These are phyloP conservation scores for Talaromyces thailandensis DNA, from an alignment of 495 filamentous ascomycete species.

Conservation along the genomic window DNA sequence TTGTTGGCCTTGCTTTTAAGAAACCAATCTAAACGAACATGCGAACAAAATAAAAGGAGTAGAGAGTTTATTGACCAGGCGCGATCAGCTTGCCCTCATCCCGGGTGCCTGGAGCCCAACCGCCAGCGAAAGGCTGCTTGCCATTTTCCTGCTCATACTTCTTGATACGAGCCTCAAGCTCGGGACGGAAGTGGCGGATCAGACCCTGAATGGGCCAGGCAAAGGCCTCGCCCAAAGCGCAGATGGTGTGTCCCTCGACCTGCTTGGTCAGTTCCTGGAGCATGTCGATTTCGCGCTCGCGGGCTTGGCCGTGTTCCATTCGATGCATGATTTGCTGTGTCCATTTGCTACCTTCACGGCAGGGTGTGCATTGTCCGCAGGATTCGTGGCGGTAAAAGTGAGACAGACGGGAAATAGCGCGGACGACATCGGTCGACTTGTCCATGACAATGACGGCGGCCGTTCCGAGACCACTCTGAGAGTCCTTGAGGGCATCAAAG, in stretches of 20 bases:
- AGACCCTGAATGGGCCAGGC: slow-evolving; percentile 97
- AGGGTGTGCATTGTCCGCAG: slow-evolving; percentile 97
- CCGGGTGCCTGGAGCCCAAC: slow-evolving; percentile 70
- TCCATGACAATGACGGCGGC: slow-evolving; percentile 99
- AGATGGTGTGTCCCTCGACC: slow-evolving; percentile 98
- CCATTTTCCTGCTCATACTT: slow-evolving; percentile 59
- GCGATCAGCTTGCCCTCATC: slow-evolving; percentile 76
- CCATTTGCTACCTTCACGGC: slow-evolving; percentile 96
- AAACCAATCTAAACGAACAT: slow-evolving; percentile 2
- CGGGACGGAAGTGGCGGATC: slow-evolving; percentile 94
- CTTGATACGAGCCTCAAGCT: slow-evolving; percentile 81
- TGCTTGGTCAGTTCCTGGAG: slow-evolving; percentile 98
- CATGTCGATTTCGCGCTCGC: slow-evolving; percentile 95
- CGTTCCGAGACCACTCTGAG: slow-evolving; percentile 93
- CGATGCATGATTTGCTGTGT: slow-evolving; percentile 97
- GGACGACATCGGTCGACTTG: slow-evolving; percentile 90
- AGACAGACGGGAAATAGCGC: slow-evolving; percentile 82
- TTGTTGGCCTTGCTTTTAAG: slow-evolving; percentile 19
- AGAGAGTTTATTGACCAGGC: slow-evolving; percentile 53
- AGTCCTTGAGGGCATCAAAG: slow-evolving; percentile 97
- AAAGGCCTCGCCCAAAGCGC: slow-evolving; percentile 94
- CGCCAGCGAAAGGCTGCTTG: slow-evolving; percentile 69
- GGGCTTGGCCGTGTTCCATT: slow-evolving; percentile 81
- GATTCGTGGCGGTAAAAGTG: slow-evolving; percentile 98
- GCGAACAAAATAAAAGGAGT: background rate